A percentile compares a stretch with the other conserved stretches of the same genome.
Conservation (phyloP, 2,329 filamentous ascomycete species). For the Exophiala oligosperma region DNA sequence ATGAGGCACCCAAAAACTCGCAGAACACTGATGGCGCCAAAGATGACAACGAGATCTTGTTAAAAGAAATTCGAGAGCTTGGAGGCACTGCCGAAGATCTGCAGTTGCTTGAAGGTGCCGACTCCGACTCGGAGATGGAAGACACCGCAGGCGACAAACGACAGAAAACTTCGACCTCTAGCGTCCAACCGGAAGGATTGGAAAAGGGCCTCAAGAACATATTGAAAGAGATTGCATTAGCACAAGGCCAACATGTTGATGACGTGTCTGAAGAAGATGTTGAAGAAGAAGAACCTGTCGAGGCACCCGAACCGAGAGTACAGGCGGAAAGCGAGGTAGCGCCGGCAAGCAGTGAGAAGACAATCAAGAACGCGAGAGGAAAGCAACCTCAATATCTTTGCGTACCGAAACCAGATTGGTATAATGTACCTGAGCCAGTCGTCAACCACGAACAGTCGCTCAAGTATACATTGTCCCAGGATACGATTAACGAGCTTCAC, state of each 20-base stretch:
- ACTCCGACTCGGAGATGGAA: conserved; percentile 50
- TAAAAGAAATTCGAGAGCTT: conserved; percentile 46
- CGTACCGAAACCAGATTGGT: conserved; percentile 30
- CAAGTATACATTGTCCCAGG: conserved; percentile 21
- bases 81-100: conserved; percentile 53
- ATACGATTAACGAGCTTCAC: conserved; percentile 50
- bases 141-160: conserved; percentile 15
- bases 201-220: conserved; percentile 39
- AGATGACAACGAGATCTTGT: conserved; percentile 37
- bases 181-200: conserved; percentile 37
- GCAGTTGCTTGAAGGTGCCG: conserved; percentile 44
- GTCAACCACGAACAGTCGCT: conserved; percentile 19
- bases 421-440: conserved; percentile 22
- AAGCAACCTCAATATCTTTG: conserved; percentile 28
- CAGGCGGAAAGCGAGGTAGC: neutral
- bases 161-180: neutral
- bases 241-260: conserved; percentile 37
- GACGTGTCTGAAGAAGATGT: conserved; percentile 43
- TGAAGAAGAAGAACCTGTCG: conserved; percentile 35
- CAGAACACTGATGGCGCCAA: conserved; percentile 26
- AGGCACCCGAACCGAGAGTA: neutral
- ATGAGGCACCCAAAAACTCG: conserved; percentile 16
- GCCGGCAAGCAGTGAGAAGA: conserved; percentile 37
- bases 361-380: conserved; percentile 26
- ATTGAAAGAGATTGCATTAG: conserved; percentile 42